Conservation (phyloP, 495 filamentous ascomycete genomes). For the Podospora pseudocomata region DNA sequence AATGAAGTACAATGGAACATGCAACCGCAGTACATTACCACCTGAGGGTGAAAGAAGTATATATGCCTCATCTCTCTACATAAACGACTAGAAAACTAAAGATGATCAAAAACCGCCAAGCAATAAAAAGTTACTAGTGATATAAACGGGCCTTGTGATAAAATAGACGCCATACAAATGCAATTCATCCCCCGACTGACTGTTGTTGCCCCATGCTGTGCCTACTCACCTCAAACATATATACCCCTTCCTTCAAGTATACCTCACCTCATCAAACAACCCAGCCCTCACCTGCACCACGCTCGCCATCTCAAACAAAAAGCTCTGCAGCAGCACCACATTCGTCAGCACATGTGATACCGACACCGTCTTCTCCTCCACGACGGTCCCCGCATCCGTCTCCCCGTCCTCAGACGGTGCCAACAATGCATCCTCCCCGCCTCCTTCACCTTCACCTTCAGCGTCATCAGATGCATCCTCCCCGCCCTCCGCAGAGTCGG, state of each 20-base stretch:
- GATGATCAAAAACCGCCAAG: neutral
- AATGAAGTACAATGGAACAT: neutral
- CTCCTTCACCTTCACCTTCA: conserved; percentile 23
- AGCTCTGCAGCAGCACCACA: conserved; percentile 71
- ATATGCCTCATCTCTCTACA: neutral
- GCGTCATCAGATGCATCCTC: conserved; percentile 16
- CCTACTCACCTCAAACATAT: neutral
- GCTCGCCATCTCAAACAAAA: conserved; percentile 83
- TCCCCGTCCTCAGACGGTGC: conserved; percentile 42
- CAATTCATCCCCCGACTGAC: neutral
- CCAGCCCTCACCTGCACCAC: conserved; percentile 80
- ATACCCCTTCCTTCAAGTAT: conserved; percentile 36
- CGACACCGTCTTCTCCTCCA: conserved; percentile 53
- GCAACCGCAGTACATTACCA: neutral
- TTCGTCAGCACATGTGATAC: conserved; percentile 87
- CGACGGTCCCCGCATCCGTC: conserved; percentile 27
- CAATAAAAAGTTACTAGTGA: conserved; percentile 1
- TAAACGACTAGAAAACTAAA: neutral
- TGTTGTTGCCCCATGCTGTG: neutral
- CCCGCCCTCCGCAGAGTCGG: conserved; percentile 19
- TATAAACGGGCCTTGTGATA: neutral
- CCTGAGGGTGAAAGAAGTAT: neutral
- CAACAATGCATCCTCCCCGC: conserved; percentile 29
- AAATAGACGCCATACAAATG: neutral
- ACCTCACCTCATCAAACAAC: conserved; percentile 81